Base-by-base conservation (phyloP, 2,329 filamentous ascomycete species). In the Ceratocystis destructans region DNA sequence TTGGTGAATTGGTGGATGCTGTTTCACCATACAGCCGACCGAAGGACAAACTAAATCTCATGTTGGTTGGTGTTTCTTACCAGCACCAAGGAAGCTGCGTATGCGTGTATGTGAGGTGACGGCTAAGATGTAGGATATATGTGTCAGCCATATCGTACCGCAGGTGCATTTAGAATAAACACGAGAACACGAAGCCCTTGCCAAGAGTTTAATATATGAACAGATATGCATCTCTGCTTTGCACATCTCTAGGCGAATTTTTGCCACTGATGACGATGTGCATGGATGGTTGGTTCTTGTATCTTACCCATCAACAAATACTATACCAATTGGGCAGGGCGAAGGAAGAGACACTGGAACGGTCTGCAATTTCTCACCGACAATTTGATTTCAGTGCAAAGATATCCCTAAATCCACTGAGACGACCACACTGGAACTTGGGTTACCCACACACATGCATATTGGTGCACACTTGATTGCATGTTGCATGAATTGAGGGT, bases 251-350 rank as follows among this genome's bases (percentile, higher is more conserved):
- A 6, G 28, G 25, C 4, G 55, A 12, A 28, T 45, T 20, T 10
- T 62, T 62, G 53, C 53, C 53, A 59, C 53, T n/a, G 46, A 50
- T 17, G n/a, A 50, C 46, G 46, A 50, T 22, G n/a, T 50, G 46
- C 46, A 50, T 50, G 46, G 22, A 25, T 25, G 2, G 17, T 1
- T 25, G 22, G 17, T 1, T 17, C 46, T 50, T 50, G 20, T 15
- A 20, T 59, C 28, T 59, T 59, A 12, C 22, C 22, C 46, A 50
- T n/a, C 25, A 31, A 57, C 53, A 17, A 31, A 57, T 15, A 57
- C 25, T 17, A 37, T 12, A 20, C 4, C 8, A 25, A 8, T 10
- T 28, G 20, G 8, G 20, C 20, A 25, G 48, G 20, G 53, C 53
- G 28, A 59, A 59, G 53, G 53, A 59, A n/a, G 28, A 37, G 28